Evolutionary conservation across 176 grass and related monocot species (phyloP).

Genomic region (Elaeis guineensis): DNA sequence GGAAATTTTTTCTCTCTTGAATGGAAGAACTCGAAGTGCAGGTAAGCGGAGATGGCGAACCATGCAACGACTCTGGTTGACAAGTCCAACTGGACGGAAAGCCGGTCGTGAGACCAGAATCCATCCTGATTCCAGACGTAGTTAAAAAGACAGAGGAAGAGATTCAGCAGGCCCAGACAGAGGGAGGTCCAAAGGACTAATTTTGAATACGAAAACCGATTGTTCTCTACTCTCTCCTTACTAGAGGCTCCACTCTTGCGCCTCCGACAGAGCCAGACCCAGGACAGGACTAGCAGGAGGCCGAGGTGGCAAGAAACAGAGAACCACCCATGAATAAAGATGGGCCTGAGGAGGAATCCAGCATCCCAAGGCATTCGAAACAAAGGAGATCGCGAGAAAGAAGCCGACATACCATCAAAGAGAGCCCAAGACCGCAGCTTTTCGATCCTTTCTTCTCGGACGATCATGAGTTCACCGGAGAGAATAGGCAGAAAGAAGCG

Average conservation of each 20-base stretch:
- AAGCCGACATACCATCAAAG: no score
- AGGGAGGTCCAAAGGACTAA: constrained; percentile 23
- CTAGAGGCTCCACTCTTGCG: constrained; percentile 2
- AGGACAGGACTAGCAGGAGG: constrained; percentile 12
- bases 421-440: no score
- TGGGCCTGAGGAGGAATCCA: not conserved
- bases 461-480: no score
- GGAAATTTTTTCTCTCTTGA: constrained; percentile 37
- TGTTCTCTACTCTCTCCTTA: not conserved
- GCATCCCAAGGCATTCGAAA: not conserved
- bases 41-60: constrained; percentile 46
- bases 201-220: constrained; percentile 15
- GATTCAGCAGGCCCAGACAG: constrained; percentile 15
- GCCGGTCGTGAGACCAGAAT: constrained; percentile 17
- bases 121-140: constrained; percentile 18
- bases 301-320: constrained; percentile 20
- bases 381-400: no score
- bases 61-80: constrained; percentile 35
- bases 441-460: no score
- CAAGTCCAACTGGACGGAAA: constrained; percentile 20
- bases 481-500: no score
- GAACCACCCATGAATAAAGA: constrained; percentile 23
- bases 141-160: constrained; percentile 17
- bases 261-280: constrained; percentile 1
- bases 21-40: constrained; percentile 29